Conservation (phyloP, 306 rosid species). For the Echinosophora koreensis region DNA sequence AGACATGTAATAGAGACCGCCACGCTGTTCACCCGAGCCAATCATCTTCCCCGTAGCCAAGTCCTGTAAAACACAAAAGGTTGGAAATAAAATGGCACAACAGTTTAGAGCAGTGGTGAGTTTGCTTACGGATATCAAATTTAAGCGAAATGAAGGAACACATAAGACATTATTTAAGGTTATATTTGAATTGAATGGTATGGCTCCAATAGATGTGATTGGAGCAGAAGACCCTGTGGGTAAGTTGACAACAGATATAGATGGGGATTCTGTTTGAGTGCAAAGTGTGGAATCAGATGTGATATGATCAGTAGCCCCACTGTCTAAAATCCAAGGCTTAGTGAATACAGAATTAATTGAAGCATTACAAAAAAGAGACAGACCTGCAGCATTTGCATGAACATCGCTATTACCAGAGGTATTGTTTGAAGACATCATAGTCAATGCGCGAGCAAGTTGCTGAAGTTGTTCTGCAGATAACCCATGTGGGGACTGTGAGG, state of each 20-base stretch:
- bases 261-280: background rate
- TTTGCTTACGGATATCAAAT: slow-evolving; percentile 34
- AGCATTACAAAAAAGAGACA: slow-evolving; percentile 2
- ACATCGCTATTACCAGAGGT: background rate
- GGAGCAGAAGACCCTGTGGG: slow-evolving; percentile 14
- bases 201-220: slow-evolving; percentile 9
- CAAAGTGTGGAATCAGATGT: background rate
- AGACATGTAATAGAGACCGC: background rate
- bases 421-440: background rate
- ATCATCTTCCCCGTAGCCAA: slow-evolving; percentile 23
- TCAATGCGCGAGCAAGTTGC: background rate
- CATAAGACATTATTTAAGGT: slow-evolving; percentile 42
- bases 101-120: slow-evolving; percentile 18
- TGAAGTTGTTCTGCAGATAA: background rate
- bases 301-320: slow-evolving; percentile 32
- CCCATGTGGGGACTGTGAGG: background rate
- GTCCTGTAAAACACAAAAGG: slow-evolving; percentile 42
- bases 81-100: slow-evolving; percentile 14
- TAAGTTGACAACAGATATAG: slow-evolving; percentile 23
- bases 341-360: slow-evolving; percentile 35
- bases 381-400: slow-evolving; percentile 38
- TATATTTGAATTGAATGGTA: background rate
- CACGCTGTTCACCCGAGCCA: slow-evolving; percentile 10
- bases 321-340: slow-evolving; percentile 15
- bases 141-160: slow-evolving; percentile 39